Evolutionary conservation across 2,329 filamentous ascomycete species (phyloP), one percentile per base, ranked within the genome.

Genomic region (Metarhizium sp.): DNA sequence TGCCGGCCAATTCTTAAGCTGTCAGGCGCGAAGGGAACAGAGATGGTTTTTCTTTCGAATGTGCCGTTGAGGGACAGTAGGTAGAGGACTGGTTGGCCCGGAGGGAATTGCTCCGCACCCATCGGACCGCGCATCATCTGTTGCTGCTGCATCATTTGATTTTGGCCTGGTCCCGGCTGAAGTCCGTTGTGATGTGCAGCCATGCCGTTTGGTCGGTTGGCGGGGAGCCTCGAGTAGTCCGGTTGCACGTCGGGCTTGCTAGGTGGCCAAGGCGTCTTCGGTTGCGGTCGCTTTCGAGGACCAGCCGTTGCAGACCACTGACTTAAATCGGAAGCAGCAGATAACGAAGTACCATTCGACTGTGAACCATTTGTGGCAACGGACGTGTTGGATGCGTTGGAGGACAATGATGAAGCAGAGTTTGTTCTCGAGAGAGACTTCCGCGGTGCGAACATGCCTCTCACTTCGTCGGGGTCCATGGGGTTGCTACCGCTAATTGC

Each of bases 1-100:
- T 99, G 94, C 50, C 94, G 87, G 48, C 94, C 94, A 66, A 99
- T 96, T 59, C 91, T 86, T 51, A 99, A 78, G 45, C 89, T 87
- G n/a, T 97, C 92, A n/a, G 94, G 94, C 60, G 83, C 88, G 68
- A 88, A 96, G 0, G 94, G 94, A 2, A 99, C 90, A 38, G 82
- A 89, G 63, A 99, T 97, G 47, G 92, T 94, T 74, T 99, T 99
- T 65, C 91, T 86, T 70, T 97, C 94, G 68, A 99, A 99, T 1
- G 92, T 97, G 57, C 90, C 90, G 67, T 99, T 99, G 65, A 97
- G 84, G 0, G 94, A 95, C 6, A 92, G 75, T 5, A 99, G 81
- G 59, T 91, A 90, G 46, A 96, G 80, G 25, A 96, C 85, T 0
- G 91, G 90, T 53, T 88, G 84, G 6, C 82, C 81, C 72, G 78